Conservation (phyloP, 257 asterid genomes). For the Osmanthus fragrans region DNA sequence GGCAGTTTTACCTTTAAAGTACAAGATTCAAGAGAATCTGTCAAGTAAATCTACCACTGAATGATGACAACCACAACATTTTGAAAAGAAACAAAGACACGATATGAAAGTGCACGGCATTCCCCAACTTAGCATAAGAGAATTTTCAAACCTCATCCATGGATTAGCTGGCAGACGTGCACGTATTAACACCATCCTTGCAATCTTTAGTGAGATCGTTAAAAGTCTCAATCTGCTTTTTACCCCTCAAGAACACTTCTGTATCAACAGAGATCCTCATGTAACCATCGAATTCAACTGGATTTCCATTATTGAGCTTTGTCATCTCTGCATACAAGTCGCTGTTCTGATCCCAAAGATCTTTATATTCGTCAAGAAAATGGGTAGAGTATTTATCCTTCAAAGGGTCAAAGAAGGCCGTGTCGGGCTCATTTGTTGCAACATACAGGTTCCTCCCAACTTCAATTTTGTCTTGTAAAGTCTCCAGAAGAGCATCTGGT, state of each 20-base stretch:
- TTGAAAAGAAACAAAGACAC: conserved; percentile 18
- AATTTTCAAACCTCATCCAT: not conserved
- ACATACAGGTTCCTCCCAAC: conserved; percentile 62
- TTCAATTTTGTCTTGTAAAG: conserved; percentile 47
- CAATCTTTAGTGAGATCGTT: conserved; percentile 63
- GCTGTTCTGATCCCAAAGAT: conserved; percentile 58
- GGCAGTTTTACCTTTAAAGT: conserved; percentile 15
- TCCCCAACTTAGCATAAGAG: not conserved
- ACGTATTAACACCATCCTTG: conserved; percentile 68
- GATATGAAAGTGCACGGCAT: conserved; percentile 22
- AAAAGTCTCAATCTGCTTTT: conserved; percentile 61
- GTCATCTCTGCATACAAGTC: conserved; percentile 61
- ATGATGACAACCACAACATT: not conserved
- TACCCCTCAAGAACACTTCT: conserved; percentile 66
- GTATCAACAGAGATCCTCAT: conserved; percentile 67
- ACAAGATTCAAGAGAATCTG: conserved; percentile 16
- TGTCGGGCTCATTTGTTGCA: conserved; percentile 52
- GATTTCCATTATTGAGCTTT: conserved; percentile 54
- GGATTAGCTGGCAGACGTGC: conserved; percentile 19
- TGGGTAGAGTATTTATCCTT: conserved; percentile 65
- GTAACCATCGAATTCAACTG: conserved; percentile 70
- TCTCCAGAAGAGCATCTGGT: conserved; percentile 54
- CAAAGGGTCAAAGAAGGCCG: conserved; percentile 55
- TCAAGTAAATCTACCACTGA: conserved; percentile 16
- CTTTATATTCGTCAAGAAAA: conserved; percentile 56